Conservation (phyloP, 2,329 filamentous ascomycete genomes). For the Diplodia mutila region DNA sequence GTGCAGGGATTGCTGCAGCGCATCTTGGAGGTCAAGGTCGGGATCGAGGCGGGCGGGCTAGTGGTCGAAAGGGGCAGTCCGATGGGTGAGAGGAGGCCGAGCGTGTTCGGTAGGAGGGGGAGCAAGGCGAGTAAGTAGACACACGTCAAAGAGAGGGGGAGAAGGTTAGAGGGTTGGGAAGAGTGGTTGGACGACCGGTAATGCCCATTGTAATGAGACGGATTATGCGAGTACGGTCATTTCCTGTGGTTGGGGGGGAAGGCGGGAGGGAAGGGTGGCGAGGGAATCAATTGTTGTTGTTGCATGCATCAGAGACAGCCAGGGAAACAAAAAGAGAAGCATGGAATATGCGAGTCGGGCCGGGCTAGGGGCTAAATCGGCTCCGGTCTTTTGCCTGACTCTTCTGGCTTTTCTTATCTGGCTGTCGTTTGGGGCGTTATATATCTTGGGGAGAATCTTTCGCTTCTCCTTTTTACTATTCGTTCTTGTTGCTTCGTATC, state of each 20-base stretch:
- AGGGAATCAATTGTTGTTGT: background rate
- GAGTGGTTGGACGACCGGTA: background rate
- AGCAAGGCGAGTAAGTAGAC: slow-evolving; percentile 5
- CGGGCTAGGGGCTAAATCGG: background rate
- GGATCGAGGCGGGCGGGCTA: slow-evolving; percentile 7
- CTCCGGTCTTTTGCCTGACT: background rate
- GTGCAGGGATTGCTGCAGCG: slow-evolving; percentile 77
- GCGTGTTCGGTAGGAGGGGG: slow-evolving; percentile 18
- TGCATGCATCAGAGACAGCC: background rate
- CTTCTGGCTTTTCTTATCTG: background rate
- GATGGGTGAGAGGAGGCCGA: slow-evolving; percentile 18
- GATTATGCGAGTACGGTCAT: background rate
- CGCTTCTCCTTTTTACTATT: background rate
- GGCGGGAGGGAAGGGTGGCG: background rate
- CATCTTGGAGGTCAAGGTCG: slow-evolving; percentile 67
- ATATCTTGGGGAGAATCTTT: slow-evolving; percentile 12
- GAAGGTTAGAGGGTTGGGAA: background rate
- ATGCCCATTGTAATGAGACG: background rate
- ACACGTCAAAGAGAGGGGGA: no score
- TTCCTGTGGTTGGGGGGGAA: background rate
- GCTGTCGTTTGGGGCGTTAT: background rate
- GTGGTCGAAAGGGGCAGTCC: slow-evolving; percentile 8
- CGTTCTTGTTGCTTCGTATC: background rate
- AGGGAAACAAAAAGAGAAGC: background rate
- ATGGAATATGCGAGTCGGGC: background rate